Conservation (phyloP, 2,329 filamentous ascomycete genomes). For the Celoporthe dispersa region DNA sequence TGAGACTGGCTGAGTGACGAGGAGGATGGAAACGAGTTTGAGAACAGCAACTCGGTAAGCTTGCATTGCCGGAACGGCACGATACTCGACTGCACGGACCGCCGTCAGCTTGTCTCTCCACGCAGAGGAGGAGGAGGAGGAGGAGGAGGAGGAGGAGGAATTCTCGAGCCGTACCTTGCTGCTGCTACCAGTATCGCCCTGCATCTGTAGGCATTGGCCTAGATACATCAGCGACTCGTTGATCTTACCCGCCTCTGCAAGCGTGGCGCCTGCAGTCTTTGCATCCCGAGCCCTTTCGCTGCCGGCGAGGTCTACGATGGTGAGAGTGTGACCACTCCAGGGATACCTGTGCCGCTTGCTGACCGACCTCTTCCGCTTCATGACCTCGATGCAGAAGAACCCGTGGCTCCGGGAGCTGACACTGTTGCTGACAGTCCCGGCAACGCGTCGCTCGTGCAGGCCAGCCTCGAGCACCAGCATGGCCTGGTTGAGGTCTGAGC, state of each 20-base stretch:
- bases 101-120: slow-evolving; percentile 17
- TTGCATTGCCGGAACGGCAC: slow-evolving; percentile 85
- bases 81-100: slow-evolving; percentile 61
- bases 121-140: background rate
- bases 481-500: slow-evolving; percentile 79
- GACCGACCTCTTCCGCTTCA: slow-evolving; percentile 64
- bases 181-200: slow-evolving; percentile 76
- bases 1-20: slow-evolving; percentile 46
- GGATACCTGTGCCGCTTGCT: slow-evolving; percentile 53
- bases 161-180: slow-evolving; percentile 63
- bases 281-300: slow-evolving; percentile 92
- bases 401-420: slow-evolving; percentile 91
- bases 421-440: slow-evolving; percentile 91
- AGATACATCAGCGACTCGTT: slow-evolving; percentile 99
- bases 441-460: slow-evolving; percentile 82
- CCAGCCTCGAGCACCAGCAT: slow-evolving; percentile 89
- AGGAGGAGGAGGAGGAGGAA: background rate
- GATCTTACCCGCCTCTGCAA: slow-evolving; percentile 96
- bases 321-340: slow-evolving; percentile 81
- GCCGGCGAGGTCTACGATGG: slow-evolving; percentile 89
- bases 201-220: slow-evolving; percentile 94
- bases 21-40: slow-evolving; percentile 79
- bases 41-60: slow-evolving; percentile 82
- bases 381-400: slow-evolving; percentile 94
- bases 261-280: slow-evolving; percentile 89